These are phyloP conservation scores for Ganoderma meredithae DNA, from an alignment of 1,284 basidiomycete species.

Conservation along the genomic window DNA sequence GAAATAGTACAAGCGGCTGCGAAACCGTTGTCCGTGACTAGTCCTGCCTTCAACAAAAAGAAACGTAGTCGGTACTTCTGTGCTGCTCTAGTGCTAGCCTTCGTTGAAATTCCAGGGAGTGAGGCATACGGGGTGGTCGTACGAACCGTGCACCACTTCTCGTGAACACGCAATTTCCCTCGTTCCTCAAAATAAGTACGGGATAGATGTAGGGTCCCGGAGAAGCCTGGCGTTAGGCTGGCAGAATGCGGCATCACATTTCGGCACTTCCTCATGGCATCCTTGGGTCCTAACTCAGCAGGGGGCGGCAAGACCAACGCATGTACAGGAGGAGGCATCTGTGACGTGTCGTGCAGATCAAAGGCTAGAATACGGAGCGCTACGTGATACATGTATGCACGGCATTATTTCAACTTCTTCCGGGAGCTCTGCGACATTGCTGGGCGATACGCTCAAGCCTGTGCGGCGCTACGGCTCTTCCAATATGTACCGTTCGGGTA, in stretches of 20 bases:
- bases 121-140: background rate
- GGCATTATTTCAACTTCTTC: slow-evolving; percentile 4
- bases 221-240: background rate
- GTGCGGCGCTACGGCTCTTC: slow-evolving; percentile 40
- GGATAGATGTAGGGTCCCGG: background rate
- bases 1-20: too few relatives aligned
- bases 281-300: background rate
- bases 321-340: background rate
- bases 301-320: background rate
- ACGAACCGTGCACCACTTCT: background rate
- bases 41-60: too few relatives aligned
- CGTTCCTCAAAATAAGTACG: background rate
- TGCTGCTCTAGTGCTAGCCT: background rate
- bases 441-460: slow-evolving; percentile 3
- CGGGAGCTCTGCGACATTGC: background rate
- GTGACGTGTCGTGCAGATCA: slow-evolving; percentile 3
- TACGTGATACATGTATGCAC: slow-evolving; percentile 6
- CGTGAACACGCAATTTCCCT: background rate
- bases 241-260: background rate
- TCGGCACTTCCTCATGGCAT: background rate
- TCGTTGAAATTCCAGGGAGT: background rate
- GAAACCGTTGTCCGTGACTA: too few relatives aligned
- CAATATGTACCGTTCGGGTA: slow-evolving; percentile 82
- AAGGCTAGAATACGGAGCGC: background rate
- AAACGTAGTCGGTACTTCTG: too few relatives aligned